Conservation (phyloP, 352 stramenopile species). For the Elongisporangium prolatum region DNA sequence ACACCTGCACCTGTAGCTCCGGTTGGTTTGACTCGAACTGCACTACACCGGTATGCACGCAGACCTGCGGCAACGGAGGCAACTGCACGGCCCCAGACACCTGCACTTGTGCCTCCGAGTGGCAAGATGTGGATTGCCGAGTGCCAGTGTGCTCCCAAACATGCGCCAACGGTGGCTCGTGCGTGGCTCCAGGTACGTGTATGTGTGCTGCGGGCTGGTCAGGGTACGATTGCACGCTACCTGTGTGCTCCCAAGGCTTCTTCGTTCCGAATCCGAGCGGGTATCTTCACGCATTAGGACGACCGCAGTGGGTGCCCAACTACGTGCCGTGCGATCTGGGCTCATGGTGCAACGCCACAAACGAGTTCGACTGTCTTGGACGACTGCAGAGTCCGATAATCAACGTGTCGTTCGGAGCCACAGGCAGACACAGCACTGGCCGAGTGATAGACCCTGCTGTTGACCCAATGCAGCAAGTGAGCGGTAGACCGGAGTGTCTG, state of each 20-base stretch:
- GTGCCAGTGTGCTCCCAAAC: slow-evolving; percentile 86
- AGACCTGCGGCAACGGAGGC: slow-evolving; percentile 96
- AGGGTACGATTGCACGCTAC: slow-evolving; percentile 90
- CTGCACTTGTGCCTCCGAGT: slow-evolving; percentile 88
- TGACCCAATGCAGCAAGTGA: slow-evolving; percentile 10
- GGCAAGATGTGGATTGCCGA: slow-evolving; percentile 90
- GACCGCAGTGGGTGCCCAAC: slow-evolving; percentile 56
- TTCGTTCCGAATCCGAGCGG: slow-evolving; percentile 84
- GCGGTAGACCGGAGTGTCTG: slow-evolving; percentile 34
- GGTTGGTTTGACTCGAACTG: slow-evolving; percentile 97
- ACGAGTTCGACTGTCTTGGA: slow-evolving; percentile 91
- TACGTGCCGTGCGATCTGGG: slow-evolving; percentile 90
- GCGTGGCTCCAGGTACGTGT: slow-evolving; percentile 93
- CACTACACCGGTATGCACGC: slow-evolving; percentile 92
- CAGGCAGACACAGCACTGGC: slow-evolving; percentile 17
- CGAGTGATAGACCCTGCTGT: slow-evolving; percentile 16
- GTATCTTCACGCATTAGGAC: slow-evolving; percentile 48
- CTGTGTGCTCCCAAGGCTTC: slow-evolving; percentile 91
- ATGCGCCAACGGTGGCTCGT: slow-evolving; percentile 89
- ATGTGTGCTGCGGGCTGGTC: slow-evolving; percentile 90
- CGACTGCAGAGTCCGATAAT: slow-evolving; percentile 36
- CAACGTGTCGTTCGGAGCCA: slow-evolving; percentile 27
- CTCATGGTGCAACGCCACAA: slow-evolving; percentile 89
- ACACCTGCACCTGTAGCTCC: slow-evolving; percentile 88
- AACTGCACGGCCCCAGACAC: slow-evolving; percentile 92